Base-by-base conservation (phyloP, 1,284 basidiomycete genomes). In the Phenoliferia sp. region DNA sequence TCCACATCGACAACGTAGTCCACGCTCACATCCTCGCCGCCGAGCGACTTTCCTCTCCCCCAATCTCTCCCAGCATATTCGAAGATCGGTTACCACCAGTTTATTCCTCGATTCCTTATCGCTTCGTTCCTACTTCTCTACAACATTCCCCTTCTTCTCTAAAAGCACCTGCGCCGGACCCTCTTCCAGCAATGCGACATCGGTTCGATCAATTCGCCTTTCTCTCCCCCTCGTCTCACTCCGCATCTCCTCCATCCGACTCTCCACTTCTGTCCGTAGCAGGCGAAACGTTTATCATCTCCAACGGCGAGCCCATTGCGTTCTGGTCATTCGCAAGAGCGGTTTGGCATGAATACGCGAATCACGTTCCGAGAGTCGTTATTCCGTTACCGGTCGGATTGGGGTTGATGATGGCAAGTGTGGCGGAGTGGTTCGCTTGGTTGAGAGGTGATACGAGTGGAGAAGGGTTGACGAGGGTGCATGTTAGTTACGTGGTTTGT, bases 201-300 rank as follows among this genome's bases (percentile, higher is more conserved):
- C 82, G 70, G 2, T 29, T 50, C 29, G 33, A 62, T 6, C 29
- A 19, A 19, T 3, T 3, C 76, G 79, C 80, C 69, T 4, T 34
- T 29, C 19, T 28, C 54, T 31, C 19, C 54, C 54, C 32, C 84
- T 86, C 16, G 76, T 80, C 28, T 82, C 71, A 2, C 29, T 39
- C 29, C 66, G 71, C 15, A 61, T 80, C 76, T 66, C 78, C 69
- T 83, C 82, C 78, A 83, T 84, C 76, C 83, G 83, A 67, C 84
- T 84, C 76, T 79, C 79, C 69, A 12, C 52, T 34, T 22, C 48
- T 15, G 33, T 34, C 33, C 63, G 61, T 76, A 62, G 93, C 92
- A 4, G 96, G 96, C 0, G 90, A 98, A 78, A 90, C 84, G 1
- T 99, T 96, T 83, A 95, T 95, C 83, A 94, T 99, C 80, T 95